phyloP scores from a whole-genome alignment of 306 rosid species.

The Trifolium subterraneum region DNA sequence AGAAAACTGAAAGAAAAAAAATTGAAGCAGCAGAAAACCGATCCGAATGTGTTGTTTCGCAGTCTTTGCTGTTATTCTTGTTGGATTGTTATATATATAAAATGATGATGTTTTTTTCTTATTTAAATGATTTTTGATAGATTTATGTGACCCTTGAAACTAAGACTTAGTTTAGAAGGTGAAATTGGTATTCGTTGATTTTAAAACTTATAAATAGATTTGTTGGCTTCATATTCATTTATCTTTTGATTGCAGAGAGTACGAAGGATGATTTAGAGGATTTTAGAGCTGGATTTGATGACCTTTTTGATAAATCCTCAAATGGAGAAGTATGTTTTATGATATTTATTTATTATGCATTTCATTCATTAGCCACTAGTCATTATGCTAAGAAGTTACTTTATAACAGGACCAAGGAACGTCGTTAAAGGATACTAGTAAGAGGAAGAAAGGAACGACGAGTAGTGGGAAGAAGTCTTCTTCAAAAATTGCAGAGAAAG shows the following conservation, averaged over 20 bases:
- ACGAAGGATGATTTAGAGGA: constrained; percentile 65
- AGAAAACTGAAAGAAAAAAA: neutral
- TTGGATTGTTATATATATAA: constrained; percentile 4
- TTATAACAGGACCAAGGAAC: constrained; percentile 54
- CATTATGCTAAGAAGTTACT: constrained; percentile 36
- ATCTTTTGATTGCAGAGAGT: constrained; percentile 51
- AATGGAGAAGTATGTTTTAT: constrained; percentile 57
- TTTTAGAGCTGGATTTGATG: constrained; percentile 60
- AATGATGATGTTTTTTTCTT: neutral
- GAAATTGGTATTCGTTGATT: too few species aligned
- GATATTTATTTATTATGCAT: constrained; percentile 44
- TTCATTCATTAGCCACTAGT: neutral
- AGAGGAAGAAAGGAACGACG: constrained; percentile 38
- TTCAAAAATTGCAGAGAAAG: constrained; percentile 37
- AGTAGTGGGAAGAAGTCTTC: constrained; percentile 41
- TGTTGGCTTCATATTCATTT: constrained; percentile 27
- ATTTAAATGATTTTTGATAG: constrained; percentile 15
- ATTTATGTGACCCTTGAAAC: constrained; percentile 5
- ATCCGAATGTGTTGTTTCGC: neutral
- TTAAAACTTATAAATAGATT: constrained; percentile 24
- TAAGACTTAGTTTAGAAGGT: constrained; percentile 29
- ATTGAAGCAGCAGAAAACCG: neutral
- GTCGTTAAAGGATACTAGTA: constrained; percentile 18
- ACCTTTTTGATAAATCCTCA: constrained; percentile 41
- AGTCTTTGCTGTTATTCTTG: neutral